Base-by-base conservation (phyloP, 2,329 filamentous ascomycete genomes). In the Aureobasidium musti region DNA sequence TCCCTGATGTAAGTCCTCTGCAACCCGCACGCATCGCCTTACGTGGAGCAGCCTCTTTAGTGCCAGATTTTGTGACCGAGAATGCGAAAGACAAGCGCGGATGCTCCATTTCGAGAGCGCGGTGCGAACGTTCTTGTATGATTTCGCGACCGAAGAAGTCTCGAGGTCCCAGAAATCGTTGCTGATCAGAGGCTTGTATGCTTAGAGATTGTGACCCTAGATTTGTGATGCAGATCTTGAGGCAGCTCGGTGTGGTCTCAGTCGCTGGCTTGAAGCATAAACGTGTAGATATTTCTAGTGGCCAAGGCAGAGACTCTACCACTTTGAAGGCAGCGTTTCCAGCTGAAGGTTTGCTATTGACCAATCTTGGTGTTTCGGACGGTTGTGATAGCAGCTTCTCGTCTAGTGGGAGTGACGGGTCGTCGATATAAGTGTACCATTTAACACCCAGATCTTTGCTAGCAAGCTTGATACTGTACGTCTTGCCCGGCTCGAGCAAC, bases 261-360 rank as follows among this genome's bases (percentile, higher is more conserved):
- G 21, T 26, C 19, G 35, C 37, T n/a, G 21, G 11, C 1, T 26
- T n/a, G 21, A 57, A 13, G 2, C 11, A 4, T 1, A 57, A 11
- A 6, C 7, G 35, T 26, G 53, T 43, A 30, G 21, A 41, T 1
- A 57, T 14, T 4, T 57, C 23, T 7, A 35, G 53, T 28, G 53
- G 53, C 53, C 53, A 57, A 8, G 35, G 37, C 0, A 57, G 17
- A 41, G 21, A n/a, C 4, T 39, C 21, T 14, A 57, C 53, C n/a
- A 57, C 53, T 28, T 6, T 43, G 14, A 57, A 57, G 10, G 11
- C 8, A 6, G 37, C 35, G 30, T 57, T 4, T 3, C 53, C 53
- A 13, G 53, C 53, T 11, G 53, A 57, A 0, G 53, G 53, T 57
- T 43, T 57, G 28, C 35, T 41, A 14, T 57, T 57, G 53, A 57